Evolutionary conservation across 352 stramenopile species (phyloP).

Genomic region (Plasmopara muralis): DNA sequence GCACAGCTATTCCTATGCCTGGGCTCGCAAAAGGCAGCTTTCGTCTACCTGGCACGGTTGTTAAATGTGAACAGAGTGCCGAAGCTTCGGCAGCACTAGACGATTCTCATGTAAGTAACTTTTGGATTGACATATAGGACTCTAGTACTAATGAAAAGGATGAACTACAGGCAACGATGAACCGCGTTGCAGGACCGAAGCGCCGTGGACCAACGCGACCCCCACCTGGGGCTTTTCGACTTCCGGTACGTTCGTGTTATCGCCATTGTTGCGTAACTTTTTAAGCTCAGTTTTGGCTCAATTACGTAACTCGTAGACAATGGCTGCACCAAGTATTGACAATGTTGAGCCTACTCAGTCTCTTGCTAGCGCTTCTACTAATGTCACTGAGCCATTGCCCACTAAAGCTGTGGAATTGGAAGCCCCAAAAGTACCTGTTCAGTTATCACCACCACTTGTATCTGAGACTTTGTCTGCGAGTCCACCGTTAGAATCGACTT

Average conservation of each 20-base stretch:
- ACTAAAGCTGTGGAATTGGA: conserved; percentile 12
- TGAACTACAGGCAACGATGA: conserved; percentile 59
- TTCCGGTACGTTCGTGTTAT: conserved; percentile 32
- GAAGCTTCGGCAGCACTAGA: conserved; percentile 31
- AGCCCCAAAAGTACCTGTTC: conserved; percentile 4
- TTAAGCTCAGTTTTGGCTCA: conserved; percentile 1
- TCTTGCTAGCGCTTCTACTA: conserved; percentile 3
- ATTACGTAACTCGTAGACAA: conserved; percentile 19
- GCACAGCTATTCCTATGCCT: conserved; percentile 75
- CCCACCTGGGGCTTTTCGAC: conserved; percentile 56
- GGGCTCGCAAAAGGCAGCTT: conserved; percentile 63
- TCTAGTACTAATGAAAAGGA: conserved; percentile 8
- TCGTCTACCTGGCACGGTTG: conserved; percentile 58
- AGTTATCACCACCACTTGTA: conserved; percentile 11
- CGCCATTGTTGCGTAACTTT: background rate
- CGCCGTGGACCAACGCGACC: conserved; percentile 60
- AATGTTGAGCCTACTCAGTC: conserved; percentile 19
- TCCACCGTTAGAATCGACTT: conserved; percentile 3
- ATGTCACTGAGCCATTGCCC: conserved; percentile 1
- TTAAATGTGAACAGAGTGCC: conserved; percentile 19
- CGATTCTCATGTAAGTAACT: conserved; percentile 53
- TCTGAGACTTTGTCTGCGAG: conserved; percentile 18
- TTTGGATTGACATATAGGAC: conserved; percentile 3
- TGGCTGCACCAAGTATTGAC: conserved; percentile 29
- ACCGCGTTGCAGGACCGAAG: conserved; percentile 64